Evolutionary conservation across 208 protist genomes (phyloP).

Genomic region (Kentomonas sorsogonicus): DNA sequence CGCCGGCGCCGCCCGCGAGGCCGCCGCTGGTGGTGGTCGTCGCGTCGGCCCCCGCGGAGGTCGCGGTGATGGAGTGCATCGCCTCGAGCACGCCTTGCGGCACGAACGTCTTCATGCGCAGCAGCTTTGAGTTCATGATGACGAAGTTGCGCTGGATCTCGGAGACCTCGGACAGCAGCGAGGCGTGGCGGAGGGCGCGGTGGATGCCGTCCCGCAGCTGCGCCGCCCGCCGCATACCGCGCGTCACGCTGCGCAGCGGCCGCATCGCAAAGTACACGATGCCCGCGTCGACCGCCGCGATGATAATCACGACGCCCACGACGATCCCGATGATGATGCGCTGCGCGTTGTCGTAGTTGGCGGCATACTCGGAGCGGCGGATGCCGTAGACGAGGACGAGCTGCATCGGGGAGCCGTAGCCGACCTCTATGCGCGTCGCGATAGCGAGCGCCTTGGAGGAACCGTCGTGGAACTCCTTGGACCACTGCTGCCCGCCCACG

Average conservation of each 20-base stretch:
- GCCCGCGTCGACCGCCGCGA: constrained; percentile 19
- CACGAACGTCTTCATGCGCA: constrained; percentile 52
- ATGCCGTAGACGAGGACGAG: constrained; percentile 16
- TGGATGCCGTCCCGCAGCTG: constrained; percentile 35
- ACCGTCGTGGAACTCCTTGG: too few relatives aligned
- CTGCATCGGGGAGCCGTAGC: constrained; percentile 4
- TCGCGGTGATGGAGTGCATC: neutral
- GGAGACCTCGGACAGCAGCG: constrained; percentile 38
- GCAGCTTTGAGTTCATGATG: constrained; percentile 41
- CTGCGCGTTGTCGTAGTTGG: constrained; percentile 14
- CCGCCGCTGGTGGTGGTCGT: constrained; percentile 1
- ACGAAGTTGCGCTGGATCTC: constrained; percentile 45
- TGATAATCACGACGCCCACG: constrained; percentile 17
- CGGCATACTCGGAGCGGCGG: constrained; percentile 9
- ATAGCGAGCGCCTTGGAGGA: constrained; percentile 9
- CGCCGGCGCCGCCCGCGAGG: neutral
- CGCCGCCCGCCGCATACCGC: constrained; percentile 28
- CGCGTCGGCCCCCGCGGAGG: constrained; percentile 2
- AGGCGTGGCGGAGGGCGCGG: constrained; percentile 13
- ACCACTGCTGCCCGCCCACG: too few relatives aligned
- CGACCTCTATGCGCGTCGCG: constrained; percentile 8
- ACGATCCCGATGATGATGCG: constrained; percentile 12
- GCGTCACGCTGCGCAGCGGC: constrained; percentile 25
- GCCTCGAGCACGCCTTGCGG: constrained; percentile 33
- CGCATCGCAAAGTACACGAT: constrained; percentile 40